Conservation (phyloP, 2,329 filamentous ascomycete species). For the Arthrobotrys pseudoclavata region DNA sequence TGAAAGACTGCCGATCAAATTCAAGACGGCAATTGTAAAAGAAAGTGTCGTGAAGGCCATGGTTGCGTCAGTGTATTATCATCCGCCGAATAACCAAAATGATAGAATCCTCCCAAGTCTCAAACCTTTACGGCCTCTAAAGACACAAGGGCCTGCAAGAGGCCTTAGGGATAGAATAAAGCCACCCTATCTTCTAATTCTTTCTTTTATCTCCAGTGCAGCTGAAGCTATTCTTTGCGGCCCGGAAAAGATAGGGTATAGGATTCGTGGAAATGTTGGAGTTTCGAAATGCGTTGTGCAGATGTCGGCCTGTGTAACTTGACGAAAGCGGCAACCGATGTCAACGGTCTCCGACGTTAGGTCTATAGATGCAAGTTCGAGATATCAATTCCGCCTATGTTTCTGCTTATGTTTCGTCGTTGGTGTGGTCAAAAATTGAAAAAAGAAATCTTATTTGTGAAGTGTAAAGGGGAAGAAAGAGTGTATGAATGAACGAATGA, state of each 20-base stretch:
- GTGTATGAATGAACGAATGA: conserved; percentile 19
- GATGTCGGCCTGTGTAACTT: conserved; percentile 16
- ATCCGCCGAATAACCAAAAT: background rate
- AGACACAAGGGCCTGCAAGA: conserved; percentile 11
- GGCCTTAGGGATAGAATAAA: conserved; percentile 19
- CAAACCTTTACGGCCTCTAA: background rate
- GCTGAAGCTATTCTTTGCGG: background rate
- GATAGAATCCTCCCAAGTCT: conserved; percentile 12
- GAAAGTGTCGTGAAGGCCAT: conserved; percentile 49
- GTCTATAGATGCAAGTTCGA: background rate
- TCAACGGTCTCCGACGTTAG: background rate
- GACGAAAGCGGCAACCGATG: conserved; percentile 25
- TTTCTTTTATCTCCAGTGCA: background rate
- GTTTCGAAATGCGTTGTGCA: conserved; percentile 17
- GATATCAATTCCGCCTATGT: conserved; percentile 7
- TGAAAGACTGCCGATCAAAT: conserved; percentile 53
- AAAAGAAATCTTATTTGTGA: conserved; percentile 14
- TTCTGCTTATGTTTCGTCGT: conserved; percentile 17
- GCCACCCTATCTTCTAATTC: background rate
- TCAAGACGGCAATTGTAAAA: conserved; percentile 46
- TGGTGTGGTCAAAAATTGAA: background rate
- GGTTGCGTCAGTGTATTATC: conserved; percentile 1
- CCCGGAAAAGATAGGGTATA: background rate
- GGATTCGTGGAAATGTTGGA: background rate
- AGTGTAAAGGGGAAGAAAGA: background rate